Conservation (phyloP, 2,329 filamentous ascomycete species). For the Fusarium sp. region DNA sequence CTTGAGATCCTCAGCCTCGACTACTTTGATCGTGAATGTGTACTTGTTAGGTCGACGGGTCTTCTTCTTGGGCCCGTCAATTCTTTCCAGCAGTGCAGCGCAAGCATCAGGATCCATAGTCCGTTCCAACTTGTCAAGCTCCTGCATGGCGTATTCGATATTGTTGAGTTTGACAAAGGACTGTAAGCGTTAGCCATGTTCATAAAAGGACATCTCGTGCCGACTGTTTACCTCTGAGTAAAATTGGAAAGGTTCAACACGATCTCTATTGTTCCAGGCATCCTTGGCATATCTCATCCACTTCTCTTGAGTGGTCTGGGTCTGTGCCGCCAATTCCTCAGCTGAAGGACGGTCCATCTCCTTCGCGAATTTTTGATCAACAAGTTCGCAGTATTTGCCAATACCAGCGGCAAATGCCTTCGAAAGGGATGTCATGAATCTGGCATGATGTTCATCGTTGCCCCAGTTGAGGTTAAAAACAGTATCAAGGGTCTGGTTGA, state of each 20-base stretch:
- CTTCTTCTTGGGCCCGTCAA: slow-evolving; percentile 76
- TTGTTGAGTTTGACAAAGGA: slow-evolving; percentile 99
- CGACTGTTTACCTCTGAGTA: slow-evolving; percentile 79
- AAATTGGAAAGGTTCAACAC: slow-evolving; percentile 96
- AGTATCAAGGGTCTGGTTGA: slow-evolving; percentile 91
- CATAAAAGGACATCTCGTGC: background rate
- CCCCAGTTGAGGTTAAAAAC: slow-evolving; percentile 90
- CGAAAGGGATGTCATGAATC: slow-evolving; percentile 94
- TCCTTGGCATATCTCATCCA: slow-evolving; percentile 95
- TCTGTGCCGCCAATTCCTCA: slow-evolving; percentile 82
- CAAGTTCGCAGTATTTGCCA: slow-evolving; percentile 88
- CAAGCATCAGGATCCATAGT: slow-evolving; percentile 93
- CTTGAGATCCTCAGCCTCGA: slow-evolving; percentile 97
- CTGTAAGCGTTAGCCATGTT: slow-evolving; percentile 59
- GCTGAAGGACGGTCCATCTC: slow-evolving; percentile 95
- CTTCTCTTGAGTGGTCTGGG: slow-evolving; percentile 88
- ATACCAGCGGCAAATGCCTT: slow-evolving; percentile 87
- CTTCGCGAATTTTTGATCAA: slow-evolving; percentile 85
- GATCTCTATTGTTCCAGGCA: slow-evolving; percentile 90
- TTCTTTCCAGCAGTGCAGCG: slow-evolving; percentile 80
- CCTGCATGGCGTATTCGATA: slow-evolving; percentile 91
- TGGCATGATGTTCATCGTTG: slow-evolving; percentile 91
- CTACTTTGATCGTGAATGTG: slow-evolving; percentile 98
- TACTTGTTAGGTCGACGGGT: slow-evolving; percentile 82
- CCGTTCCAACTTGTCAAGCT: slow-evolving; percentile 89